Conservation (phyloP, 768 basidiomycete species). For the Leucocoprinus leucothites region DNA sequence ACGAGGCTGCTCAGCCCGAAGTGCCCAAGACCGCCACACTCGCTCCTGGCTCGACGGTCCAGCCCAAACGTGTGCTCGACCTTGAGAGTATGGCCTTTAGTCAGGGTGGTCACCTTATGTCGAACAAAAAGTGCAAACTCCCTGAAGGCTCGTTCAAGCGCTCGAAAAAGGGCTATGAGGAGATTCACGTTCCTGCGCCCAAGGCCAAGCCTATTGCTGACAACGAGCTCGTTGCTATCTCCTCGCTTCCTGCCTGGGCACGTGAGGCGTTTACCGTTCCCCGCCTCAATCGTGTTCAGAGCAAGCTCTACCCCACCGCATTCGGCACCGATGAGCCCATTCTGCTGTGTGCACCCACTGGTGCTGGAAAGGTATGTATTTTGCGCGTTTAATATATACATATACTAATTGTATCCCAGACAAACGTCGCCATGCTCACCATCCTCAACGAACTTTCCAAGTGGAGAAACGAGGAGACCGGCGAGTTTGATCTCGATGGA, state of each 20-base stretch:
- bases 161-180: slow-evolving; percentile 94
- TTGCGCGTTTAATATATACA: background rate
- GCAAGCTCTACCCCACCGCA: slow-evolving; percentile 87
- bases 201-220: slow-evolving; percentile 66
- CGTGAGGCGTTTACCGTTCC: slow-evolving; percentile 81
- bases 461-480: slow-evolving; percentile 79
- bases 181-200: slow-evolving; percentile 94
- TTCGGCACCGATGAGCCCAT: slow-evolving; percentile 95
- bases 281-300: slow-evolving; percentile 87
- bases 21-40: slow-evolving; percentile 85
- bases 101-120: slow-evolving; percentile 96
- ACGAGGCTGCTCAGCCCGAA: slow-evolving; percentile 42
- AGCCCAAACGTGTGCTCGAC: slow-evolving; percentile 84
- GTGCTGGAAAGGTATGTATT: slow-evolving; percentile 92
- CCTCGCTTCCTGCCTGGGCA: slow-evolving; percentile 81
- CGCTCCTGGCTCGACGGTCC: slow-evolving; percentile 81
- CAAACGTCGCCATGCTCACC: slow-evolving; percentile 95
- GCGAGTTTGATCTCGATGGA: slow-evolving; percentile 76
- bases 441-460: slow-evolving; percentile 90
- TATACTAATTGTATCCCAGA: slow-evolving; percentile 46
- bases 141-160: slow-evolving; percentile 98
- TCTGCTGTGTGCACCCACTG: slow-evolving; percentile 95
- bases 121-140: slow-evolving; percentile 97
- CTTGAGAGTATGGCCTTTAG: slow-evolving; percentile 94
- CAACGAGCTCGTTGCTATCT: slow-evolving; percentile 69